Conservation (phyloP, 2,329 filamentous ascomycete genomes). For the Paraphaeosphaeria minitans region DNA sequence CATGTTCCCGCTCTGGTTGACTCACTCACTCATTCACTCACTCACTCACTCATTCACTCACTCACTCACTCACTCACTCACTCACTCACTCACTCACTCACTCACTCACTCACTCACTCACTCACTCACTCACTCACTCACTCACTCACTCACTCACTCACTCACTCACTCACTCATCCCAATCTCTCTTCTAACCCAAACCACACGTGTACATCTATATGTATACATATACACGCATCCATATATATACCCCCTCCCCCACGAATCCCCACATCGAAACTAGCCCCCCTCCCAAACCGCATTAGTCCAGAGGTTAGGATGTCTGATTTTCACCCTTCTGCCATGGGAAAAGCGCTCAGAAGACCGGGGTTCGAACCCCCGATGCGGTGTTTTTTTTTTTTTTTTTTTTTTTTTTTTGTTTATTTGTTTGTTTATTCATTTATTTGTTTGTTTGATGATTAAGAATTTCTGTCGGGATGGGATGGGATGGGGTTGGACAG, state of each 20-base stretch:
- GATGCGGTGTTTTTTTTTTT: neutral
- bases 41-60: neutral
- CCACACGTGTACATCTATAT: no score
- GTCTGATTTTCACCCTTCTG: neutral
- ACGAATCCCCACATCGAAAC: neutral
- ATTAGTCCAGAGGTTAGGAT: slow-evolving; percentile 1
- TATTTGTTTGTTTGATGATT: no score
- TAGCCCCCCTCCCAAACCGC: neutral
- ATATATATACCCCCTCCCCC: neutral
- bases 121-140: no score
- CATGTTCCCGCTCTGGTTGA: neutral
- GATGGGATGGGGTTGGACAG: no score
- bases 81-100: neutral
- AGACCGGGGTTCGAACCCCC: neutral
- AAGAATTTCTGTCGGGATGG: no score
- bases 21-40: neutral
- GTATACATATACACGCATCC: no score
- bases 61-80: neutral
- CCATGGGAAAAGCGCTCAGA: neutral
- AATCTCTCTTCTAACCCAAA: no score
- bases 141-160: no score
- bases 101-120: no score
- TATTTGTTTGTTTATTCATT: no score
- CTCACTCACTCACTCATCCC: no score
- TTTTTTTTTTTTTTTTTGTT: no score